These are phyloP conservation scores for Stylonectria norvegica DNA, from an alignment of 2,329 filamentous ascomycete genomes.

Conservation along the genomic window DNA sequence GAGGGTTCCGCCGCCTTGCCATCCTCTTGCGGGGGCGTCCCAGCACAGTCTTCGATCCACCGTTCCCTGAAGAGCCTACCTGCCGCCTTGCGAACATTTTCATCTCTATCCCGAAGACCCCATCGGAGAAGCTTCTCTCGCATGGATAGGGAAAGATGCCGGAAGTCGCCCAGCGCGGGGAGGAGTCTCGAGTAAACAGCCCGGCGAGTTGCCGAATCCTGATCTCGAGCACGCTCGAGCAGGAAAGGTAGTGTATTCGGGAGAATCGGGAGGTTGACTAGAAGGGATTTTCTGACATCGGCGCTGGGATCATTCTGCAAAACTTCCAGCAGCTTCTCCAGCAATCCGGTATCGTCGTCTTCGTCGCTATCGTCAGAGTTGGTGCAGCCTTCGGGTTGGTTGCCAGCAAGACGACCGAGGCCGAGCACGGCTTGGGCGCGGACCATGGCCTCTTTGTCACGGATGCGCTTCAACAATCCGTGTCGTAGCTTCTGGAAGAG, in stretches of 20 bases:
- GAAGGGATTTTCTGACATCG: conserved; percentile 82
- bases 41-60: conserved; percentile 97
- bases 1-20: conserved; percentile 55
- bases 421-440: conserved; percentile 89
- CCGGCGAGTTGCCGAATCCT: conserved; percentile 78
- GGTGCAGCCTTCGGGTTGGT: conserved; percentile 67
- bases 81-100: conserved; percentile 88
- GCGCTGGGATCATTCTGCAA: conserved; percentile 92
- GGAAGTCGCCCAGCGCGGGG: conserved; percentile 87
- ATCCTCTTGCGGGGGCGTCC: conserved; percentile 57
- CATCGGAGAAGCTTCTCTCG: conserved; percentile 92
- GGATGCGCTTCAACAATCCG: conserved; percentile 76
- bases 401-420: conserved; percentile 78
- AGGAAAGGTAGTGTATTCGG: conserved; percentile 80
- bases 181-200: conserved; percentile 84
- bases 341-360: conserved; percentile 61
- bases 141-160: conserved; percentile 89
- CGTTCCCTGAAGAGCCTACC: conserved; percentile 85
- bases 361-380: conserved; percentile 68
- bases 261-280: conserved; percentile 86
- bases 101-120: conserved; percentile 91
- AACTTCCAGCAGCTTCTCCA: conserved; percentile 81
- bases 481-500: conserved; percentile 79
- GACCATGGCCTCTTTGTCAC: conserved; percentile 92
- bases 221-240: conserved; percentile 84